Evolutionary conservation across 1,139 yeast species (phyloP).

Genomic region (Geotrichum aggregatum): DNA sequence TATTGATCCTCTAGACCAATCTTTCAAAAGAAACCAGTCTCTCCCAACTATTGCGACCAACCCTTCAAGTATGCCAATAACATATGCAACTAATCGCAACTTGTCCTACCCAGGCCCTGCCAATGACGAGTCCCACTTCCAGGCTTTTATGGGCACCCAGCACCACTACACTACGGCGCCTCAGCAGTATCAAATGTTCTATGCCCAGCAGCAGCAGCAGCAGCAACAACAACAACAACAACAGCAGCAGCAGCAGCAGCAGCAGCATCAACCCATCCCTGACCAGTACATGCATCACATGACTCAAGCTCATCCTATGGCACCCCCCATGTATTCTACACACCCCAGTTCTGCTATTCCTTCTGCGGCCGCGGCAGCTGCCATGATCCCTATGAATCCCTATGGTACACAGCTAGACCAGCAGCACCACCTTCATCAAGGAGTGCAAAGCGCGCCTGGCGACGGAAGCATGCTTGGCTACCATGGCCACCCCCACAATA

Average conservation of each 20-base stretch:
- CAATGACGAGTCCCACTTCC: not conserved
- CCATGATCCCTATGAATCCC: not conserved
- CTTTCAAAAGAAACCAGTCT: conserved; percentile 9
- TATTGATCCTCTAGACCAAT: conserved; percentile 1
- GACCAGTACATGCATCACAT: not conserved
- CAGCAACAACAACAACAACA: conserved; percentile 3
- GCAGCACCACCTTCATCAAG: not conserved
- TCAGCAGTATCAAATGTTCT: conserved; percentile 3
- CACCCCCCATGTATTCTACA: not conserved
- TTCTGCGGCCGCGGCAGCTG: not conserved
- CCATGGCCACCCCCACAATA: conserved; percentile 6
- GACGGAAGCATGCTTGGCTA: conserved; percentile 1
- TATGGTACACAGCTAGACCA: not conserved
- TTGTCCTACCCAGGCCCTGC: conserved; percentile 5
- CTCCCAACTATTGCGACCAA: too few relatives aligned
- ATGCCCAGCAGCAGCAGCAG: conserved; percentile 7
- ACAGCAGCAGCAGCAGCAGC: conserved; percentile 17
- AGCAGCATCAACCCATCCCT: conserved; percentile 13
- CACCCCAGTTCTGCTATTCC: not conserved
- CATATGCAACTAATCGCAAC: conserved; percentile 3
- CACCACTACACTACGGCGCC: conserved; percentile 1
- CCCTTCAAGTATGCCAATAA: not conserved
- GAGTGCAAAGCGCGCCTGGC: not conserved
- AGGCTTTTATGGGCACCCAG: not conserved
- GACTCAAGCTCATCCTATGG: not conserved